Conservation (phyloP, 108 stramenopile genomes). For the Discostella stelligeroides region DNA sequence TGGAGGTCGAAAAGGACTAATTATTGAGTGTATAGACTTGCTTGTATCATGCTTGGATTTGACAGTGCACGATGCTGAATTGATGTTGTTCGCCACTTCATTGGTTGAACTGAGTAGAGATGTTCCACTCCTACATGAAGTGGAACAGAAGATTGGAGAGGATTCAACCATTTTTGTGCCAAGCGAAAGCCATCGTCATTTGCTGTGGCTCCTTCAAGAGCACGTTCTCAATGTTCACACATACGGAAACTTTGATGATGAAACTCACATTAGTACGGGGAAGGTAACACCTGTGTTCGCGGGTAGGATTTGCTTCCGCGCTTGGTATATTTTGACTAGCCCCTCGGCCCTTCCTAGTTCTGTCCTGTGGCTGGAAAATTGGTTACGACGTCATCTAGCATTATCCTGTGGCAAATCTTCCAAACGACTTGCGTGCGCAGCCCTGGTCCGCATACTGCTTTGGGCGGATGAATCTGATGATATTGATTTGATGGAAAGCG, state of each 20-base stretch:
- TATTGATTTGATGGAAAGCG: slow-evolving; percentile 22
- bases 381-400: slow-evolving; percentile 36
- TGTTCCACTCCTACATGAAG: background rate
- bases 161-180: slow-evolving; percentile 44
- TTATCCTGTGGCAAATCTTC: slow-evolving; percentile 30
- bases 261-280: slow-evolving; percentile 40
- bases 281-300: slow-evolving; percentile 74
- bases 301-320: slow-evolving; percentile 66
- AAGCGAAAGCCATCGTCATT: slow-evolving; percentile 52
- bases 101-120: slow-evolving; percentile 25
- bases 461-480: slow-evolving; percentile 53
- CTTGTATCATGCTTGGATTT: slow-evolving; percentile 53
- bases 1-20: slow-evolving; percentile 76
- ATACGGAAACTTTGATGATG: slow-evolving; percentile 72
- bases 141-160: background rate
- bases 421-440: slow-evolving; percentile 78
- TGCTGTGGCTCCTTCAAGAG: slow-evolving; percentile 69
- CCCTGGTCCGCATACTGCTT: slow-evolving; percentile 65
- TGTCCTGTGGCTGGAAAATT: slow-evolving; percentile 59
- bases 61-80: slow-evolving; percentile 71
- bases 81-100: slow-evolving; percentile 47
- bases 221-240: slow-evolving; percentile 64
- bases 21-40: slow-evolving; percentile 74
- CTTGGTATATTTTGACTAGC: slow-evolving; percentile 63
- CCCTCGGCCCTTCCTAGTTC: slow-evolving; percentile 22